A percentile compares a stretch with the other conserved stretches of the same genome.
Conservation (phyloP, 1,284 basidiomycete species). For the Mycosarcoma maydis region DNA sequence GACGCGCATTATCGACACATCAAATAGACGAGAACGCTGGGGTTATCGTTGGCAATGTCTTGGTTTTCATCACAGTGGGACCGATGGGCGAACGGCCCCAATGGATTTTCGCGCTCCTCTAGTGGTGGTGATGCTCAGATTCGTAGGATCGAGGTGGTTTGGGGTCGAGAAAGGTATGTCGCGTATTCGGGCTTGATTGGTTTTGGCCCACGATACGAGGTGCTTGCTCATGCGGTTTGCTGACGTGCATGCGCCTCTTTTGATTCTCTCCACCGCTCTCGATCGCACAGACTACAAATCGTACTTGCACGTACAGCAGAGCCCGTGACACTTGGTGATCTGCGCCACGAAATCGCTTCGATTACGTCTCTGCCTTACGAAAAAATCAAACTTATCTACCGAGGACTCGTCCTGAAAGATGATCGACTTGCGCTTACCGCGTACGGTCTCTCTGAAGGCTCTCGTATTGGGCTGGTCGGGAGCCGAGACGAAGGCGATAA, state of each 20-base stretch:
- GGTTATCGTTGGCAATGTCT: slow-evolving; percentile 60
- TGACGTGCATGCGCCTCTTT: too few species aligned
- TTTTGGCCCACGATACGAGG: too few species aligned
- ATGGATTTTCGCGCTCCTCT: slow-evolving; percentile 1
- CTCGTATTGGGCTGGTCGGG: slow-evolving; percentile 55
- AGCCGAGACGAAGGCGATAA: slow-evolving; percentile 45
- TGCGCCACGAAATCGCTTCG: slow-evolving; percentile 56
- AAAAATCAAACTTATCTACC: slow-evolving; percentile 55
- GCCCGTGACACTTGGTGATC: slow-evolving; percentile 49
- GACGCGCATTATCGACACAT: too few species aligned
- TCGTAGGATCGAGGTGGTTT: slow-evolving; percentile 55
- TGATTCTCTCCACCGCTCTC: not conserved
- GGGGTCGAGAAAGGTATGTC: slow-evolving; percentile 57
- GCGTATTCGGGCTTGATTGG: not conserved
- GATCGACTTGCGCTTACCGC: slow-evolving; percentile 52
- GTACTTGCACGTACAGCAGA: slow-evolving; percentile 34
- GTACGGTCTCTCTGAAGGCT: slow-evolving; percentile 57
- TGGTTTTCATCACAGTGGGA: slow-evolving; percentile 67
- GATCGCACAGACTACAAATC: slow-evolving; percentile 43
- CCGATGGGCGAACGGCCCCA: slow-evolving; percentile 32
- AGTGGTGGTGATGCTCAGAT: slow-evolving; percentile 26
- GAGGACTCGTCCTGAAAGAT: slow-evolving; percentile 60
- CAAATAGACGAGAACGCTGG: too few species aligned
- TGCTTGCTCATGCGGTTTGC: too few species aligned
- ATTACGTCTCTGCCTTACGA: slow-evolving; percentile 56